Evolutionary conservation across 129 eudicot genomes (phyloP), one percentile per base, ranked within the genome.

Genomic region (Erigeron canadensis): DNA sequence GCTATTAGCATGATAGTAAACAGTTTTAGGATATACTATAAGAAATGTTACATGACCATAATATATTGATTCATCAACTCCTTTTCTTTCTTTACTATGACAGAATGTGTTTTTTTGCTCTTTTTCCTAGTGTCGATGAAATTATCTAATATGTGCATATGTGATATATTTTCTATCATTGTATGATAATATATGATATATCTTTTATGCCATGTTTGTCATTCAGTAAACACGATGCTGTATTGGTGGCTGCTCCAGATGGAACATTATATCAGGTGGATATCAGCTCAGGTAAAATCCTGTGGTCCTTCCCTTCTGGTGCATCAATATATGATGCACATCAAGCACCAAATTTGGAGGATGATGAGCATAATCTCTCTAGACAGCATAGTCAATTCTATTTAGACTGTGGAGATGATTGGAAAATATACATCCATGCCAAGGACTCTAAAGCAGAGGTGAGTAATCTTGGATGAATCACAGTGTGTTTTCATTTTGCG

Each of bases 331-430:
- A 94, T 71, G 84, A 96, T 69, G 84, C 95, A 19, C 81, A 85
- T 77, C 95, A 85, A 77, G 82, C 85, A 59, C 83, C 67, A 62
- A 81, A 86, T 37, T 46, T 78, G 69, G 92, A 84, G 48, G 86
- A 71, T 70, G 87, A 80, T 71, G 75, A 56, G 39, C 81, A 80
- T 44, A 76, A 79, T 58, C 74, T 81, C 38, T 80, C 90, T 55
- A 68, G 76, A 54, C 83, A 67, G 56, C 74, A 62, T 21, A 83
- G 54, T 79, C 60, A 75, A 69, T 80, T 73, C 72, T 94, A 81
- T 45, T 70, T 87, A 23, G 98, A 94, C 75, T 79, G 83, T 82
- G 98, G 97, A 63, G 93, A 89, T 82, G 95, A 94, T 69, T 89
- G 97, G 97, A 79, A 85, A 68, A 85, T 94, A 60, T 87, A 94